These are phyloP conservation scores for Colletotrichum destructivum DNA, from an alignment of 2,329 filamentous ascomycete genomes.

Conservation along the genomic window DNA sequence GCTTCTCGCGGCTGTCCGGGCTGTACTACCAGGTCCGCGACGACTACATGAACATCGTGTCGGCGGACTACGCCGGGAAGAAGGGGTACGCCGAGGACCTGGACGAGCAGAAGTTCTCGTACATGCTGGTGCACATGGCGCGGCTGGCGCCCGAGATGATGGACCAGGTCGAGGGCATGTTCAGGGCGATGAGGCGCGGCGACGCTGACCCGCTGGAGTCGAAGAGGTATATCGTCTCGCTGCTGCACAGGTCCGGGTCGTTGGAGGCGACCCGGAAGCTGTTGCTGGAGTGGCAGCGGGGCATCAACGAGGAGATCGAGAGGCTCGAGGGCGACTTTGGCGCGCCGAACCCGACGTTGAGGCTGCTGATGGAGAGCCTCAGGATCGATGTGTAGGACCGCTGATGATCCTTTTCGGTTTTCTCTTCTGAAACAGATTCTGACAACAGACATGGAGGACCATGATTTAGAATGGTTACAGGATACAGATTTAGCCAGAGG, in stretches of 20 bases:
- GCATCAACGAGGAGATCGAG: not conserved
- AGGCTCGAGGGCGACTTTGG: not conserved
- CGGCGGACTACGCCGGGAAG: constrained; percentile 82
- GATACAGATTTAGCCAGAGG: too few species aligned
- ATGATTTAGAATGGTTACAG: too few species aligned
- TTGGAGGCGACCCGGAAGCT: not conserved
- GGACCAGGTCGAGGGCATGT: constrained; percentile 7
- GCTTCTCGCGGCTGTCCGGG: constrained; percentile 58
- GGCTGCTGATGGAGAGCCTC: constrained; percentile 5
- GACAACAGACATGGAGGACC: too few species aligned
- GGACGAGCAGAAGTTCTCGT: constrained; percentile 94
- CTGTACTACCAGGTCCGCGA: constrained; percentile 91
- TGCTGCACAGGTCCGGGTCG: not conserved
- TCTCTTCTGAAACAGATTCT: not conserved
- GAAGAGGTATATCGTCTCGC: constrained; percentile 1
- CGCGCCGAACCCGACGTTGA: not conserved
- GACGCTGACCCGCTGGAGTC: not conserved
- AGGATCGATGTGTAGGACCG: not conserved
- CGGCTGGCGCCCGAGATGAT: not conserved
- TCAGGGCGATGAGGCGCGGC: not conserved
- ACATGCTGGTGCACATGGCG: constrained; percentile 1
- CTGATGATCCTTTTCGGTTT: not conserved
- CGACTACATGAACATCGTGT: constrained; percentile 91
- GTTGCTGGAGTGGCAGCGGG: not conserved
- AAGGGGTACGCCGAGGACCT: constrained; percentile 96